A percentile compares a stretch with the other conserved stretches of the same genome.
Conservation (phyloP, 805 yeast genomes). For the Maudiozyma pseudohumilis region DNA sequence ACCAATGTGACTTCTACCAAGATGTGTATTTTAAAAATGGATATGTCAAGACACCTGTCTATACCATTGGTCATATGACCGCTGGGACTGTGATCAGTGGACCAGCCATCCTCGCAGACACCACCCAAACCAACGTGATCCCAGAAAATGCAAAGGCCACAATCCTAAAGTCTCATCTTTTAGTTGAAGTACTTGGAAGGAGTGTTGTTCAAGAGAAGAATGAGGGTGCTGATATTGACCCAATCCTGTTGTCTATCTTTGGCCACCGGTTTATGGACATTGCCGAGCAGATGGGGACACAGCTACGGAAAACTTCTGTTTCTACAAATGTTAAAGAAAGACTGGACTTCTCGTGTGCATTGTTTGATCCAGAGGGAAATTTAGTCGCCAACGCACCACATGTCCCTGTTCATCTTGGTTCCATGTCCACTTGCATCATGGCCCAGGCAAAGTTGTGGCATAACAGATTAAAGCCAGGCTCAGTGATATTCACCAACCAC, state of each 20-base stretch:
- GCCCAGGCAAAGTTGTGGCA: conserved; percentile 59
- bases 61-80: conserved; percentile 40
- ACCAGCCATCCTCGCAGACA: conserved; percentile 71
- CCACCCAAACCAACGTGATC: conserved; percentile 69
- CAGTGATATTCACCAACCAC: conserved; percentile 68
- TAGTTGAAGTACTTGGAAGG: conserved; percentile 30
- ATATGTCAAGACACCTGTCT: conserved; percentile 44
- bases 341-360: conserved; percentile 75
- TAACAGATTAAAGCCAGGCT: conserved; percentile 57
- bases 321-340: conserved; percentile 79
- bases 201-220: conserved; percentile 9
- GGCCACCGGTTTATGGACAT: conserved; percentile 83
- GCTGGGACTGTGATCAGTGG: conserved; percentile 50
- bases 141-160: conserved; percentile 53
- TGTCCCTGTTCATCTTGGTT: conserved; percentile 78
- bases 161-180: conserved; percentile 52
- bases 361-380: conserved; percentile 68
- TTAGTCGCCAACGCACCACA: conserved; percentile 84
- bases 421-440: conserved; percentile 73
- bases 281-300: conserved; percentile 83
- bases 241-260: conserved; percentile 64
- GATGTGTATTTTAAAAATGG: conserved; percentile 48
- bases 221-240: conserved; percentile 40
- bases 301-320: conserved; percentile 69
- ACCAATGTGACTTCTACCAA: conserved; percentile 31